phyloP scores from a whole-genome alignment of 139 green algal genomes.

The Diplosphaera chodatii region DNA sequence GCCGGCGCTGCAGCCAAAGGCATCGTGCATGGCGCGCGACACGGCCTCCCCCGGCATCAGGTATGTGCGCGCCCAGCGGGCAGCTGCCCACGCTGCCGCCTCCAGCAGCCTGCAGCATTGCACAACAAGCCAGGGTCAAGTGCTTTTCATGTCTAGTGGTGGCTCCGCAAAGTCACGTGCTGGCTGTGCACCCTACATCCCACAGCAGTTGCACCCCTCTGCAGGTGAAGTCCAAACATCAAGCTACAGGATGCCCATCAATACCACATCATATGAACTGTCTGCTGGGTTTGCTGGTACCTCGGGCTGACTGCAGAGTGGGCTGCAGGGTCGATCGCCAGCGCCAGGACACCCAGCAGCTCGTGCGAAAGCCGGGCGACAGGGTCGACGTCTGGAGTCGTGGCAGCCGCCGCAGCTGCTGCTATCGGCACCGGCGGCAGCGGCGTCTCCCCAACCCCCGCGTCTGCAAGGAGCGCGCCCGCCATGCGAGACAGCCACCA shows the following conservation, averaged over 20 bases:
- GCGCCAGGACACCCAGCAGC: slow-evolving; percentile 28
- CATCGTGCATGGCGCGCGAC: slow-evolving; percentile 16
- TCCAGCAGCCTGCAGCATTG: slow-evolving; percentile 68
- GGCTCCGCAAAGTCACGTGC: no score
- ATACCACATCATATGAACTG: no score
- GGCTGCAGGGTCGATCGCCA: slow-evolving; percentile 26
- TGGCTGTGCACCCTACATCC: no score
- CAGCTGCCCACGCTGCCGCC: slow-evolving; percentile 40
- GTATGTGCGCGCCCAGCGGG: slow-evolving; percentile 84
- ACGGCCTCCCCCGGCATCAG: slow-evolving; percentile 55
- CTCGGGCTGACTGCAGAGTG: slow-evolving; percentile 40
- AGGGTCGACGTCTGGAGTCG: slow-evolving; percentile 17
- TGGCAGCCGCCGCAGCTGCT: slow-evolving; percentile 8
- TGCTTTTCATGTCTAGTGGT: no score
- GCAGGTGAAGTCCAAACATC: not conserved
- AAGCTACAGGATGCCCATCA: no score
- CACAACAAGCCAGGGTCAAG: not conserved
- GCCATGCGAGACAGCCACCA: slow-evolving; percentile 64
- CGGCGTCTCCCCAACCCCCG: slow-evolving; percentile 70
- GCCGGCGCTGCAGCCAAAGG: slow-evolving; percentile 4
- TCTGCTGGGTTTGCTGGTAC: slow-evolving; percentile 3
- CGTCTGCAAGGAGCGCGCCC: slow-evolving; percentile 70
- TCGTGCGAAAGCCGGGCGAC: slow-evolving; percentile 22
- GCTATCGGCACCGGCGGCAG: slow-evolving; percentile 55
- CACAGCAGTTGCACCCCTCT: no score